Evolutionary conservation across 176 grass and related monocot genomes (phyloP).

Genomic region (Aegilops longissima): DNA sequence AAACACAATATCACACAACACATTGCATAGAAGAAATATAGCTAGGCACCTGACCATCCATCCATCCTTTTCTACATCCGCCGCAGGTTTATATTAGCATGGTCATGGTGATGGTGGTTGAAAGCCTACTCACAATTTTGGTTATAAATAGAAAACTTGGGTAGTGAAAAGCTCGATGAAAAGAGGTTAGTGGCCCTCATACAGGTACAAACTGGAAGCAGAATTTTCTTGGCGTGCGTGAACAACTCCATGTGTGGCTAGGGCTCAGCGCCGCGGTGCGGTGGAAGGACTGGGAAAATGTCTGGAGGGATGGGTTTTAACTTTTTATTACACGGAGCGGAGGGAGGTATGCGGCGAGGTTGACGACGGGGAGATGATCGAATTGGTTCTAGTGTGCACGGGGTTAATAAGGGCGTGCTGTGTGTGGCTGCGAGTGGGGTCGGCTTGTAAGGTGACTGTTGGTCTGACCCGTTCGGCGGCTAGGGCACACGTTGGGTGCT

Average conservation of each 20-base stretch:
- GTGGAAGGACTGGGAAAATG: background rate
- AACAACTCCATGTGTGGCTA: constrained; percentile 53
- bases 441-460: background rate
- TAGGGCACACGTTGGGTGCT: background rate
- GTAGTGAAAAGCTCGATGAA: background rate
- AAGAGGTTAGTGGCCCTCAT: background rate
- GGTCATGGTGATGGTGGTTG: background rate
- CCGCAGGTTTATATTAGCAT: too few species aligned
- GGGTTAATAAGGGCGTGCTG: background rate
- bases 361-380: background rate
- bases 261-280: background rate
- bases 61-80: background rate
- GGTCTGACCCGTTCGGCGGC: background rate
- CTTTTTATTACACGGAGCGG: background rate
- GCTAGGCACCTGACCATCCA: background rate
- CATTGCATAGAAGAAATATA: background rate
- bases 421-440: background rate
- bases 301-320: background rate
- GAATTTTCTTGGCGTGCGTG: constrained; percentile 41
- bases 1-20: background rate
- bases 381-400: too few species aligned
- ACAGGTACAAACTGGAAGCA: background rate
- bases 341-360: background rate
- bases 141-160: background rate
- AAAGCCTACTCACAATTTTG: too few species aligned